Conservation (phyloP, 1,139 yeast species). For the Meyerozyma smithsonii region DNA sequence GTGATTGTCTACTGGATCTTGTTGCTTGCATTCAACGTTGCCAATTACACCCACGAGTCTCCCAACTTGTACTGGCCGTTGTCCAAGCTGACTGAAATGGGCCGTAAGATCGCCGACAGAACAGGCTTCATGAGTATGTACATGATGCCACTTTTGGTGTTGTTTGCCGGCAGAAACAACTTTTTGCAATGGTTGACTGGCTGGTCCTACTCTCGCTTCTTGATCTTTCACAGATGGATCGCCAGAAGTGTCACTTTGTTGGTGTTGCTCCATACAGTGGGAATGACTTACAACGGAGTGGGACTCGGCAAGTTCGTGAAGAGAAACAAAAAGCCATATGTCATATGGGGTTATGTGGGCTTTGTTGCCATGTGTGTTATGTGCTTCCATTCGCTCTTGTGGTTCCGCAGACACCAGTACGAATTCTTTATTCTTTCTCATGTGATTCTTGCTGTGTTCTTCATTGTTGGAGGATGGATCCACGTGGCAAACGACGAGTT, state of each 20-base stretch:
- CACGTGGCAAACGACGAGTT: conserved; percentile 48
- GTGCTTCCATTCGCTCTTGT: conserved; percentile 42
- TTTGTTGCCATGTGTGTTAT: conserved; percentile 34
- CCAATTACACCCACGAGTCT: conserved; percentile 10
- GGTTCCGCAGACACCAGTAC: conserved; percentile 54
- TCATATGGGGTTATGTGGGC: conserved; percentile 55
- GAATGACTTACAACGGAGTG: conserved; percentile 36
- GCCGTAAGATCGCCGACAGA: conserved; percentile 47
- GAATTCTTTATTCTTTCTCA: conserved; percentile 62
- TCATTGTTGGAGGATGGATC: conserved; percentile 54
- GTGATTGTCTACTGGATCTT: conserved; percentile 8
- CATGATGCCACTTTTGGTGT: conserved; percentile 46
- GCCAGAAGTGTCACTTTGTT: conserved; percentile 42
- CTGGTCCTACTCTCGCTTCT: conserved; percentile 59
- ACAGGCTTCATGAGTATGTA: conserved; percentile 47
- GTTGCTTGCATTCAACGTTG: conserved; percentile 6
- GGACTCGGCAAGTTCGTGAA: conserved; percentile 28
- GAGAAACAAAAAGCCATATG: conserved; percentile 37
- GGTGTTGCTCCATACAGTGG: conserved; percentile 44
- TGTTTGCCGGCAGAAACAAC: conserved; percentile 68
- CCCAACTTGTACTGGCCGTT: conserved; percentile 10
- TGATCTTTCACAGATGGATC: conserved; percentile 63
- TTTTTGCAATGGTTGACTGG: conserved; percentile 60
- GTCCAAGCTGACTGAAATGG: conserved; percentile 10
- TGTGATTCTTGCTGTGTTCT: conserved; percentile 50